A percentile compares a stretch with the other conserved stretches of the same genome.
Evolutionary conservation across 495 filamentous ascomycete genomes (phyloP).

Genomic region (Letharia columbiana): DNA sequence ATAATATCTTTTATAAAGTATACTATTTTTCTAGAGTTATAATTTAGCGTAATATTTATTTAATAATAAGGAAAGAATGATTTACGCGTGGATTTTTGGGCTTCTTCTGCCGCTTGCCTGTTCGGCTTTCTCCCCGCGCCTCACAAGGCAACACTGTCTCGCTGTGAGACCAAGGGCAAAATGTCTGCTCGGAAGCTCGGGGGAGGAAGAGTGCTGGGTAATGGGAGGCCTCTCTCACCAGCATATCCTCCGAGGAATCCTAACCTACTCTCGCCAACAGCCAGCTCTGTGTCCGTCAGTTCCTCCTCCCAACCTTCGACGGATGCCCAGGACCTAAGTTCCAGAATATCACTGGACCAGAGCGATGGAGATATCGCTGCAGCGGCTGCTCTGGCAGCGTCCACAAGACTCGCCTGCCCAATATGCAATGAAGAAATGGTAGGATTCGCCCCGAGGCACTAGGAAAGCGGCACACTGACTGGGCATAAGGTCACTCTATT

Average conservation of each 20-base stretch:
- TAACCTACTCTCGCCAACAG: constrained; percentile 50
- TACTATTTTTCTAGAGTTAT: too few species aligned
- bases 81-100: too few species aligned
- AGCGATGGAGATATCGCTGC: constrained; percentile 39
- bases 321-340: constrained; percentile 50
- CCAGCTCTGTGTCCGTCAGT: constrained; percentile 51
- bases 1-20: too few species aligned
- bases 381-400: constrained; percentile 45
- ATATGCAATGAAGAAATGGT: constrained; percentile 98
- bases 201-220: constrained; percentile 81
- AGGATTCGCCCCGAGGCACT: constrained; percentile 17
- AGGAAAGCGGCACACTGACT: constrained; percentile 14
- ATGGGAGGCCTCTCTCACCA: constrained; percentile 66
- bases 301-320: constrained; percentile 52
- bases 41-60: too few species aligned
- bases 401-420: constrained; percentile 70
- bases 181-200: constrained; percentile 83
- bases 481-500: constrained; percentile 68
- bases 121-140: too few species aligned
- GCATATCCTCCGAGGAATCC: constrained; percentile 47
- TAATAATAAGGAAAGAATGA: too few species aligned
- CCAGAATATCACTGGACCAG: constrained; percentile 49
- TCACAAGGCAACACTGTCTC: neutral
- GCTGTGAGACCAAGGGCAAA: constrained; percentile 18
- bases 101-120: too few species aligned